phyloP scores from a whole-genome alignment of 208 protist species.

The Trichomonas gallinae region DNA sequence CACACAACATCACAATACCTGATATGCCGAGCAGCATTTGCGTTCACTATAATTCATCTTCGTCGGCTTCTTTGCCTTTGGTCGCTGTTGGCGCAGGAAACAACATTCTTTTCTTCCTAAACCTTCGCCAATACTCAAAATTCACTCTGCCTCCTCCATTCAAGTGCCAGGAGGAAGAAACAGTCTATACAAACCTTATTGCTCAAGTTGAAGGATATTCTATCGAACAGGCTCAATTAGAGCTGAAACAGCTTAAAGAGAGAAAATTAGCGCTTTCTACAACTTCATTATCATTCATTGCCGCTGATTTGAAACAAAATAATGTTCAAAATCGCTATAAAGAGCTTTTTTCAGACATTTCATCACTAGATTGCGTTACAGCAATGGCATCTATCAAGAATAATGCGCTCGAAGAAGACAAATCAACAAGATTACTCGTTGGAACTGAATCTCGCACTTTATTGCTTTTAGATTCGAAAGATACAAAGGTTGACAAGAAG shows the following conservation, averaged over 20 bases:
- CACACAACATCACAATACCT: neutral
- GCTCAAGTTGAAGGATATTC: neutral
- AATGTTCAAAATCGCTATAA: neutral
- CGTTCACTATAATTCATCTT: neutral
- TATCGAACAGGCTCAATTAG: neutral
- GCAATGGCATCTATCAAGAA: neutral
- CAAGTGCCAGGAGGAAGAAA: neutral
- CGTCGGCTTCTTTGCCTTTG: neutral
- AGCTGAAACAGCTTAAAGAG: neutral
- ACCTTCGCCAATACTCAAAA: neutral
- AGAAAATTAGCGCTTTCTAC: neutral
- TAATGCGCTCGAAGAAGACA: neutral
- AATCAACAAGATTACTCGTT: neutral
- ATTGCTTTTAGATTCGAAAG: neutral
- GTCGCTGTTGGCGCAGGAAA: neutral
- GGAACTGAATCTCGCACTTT: slow-evolving; percentile 5
- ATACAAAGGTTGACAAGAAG: neutral
- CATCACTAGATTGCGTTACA: neutral
- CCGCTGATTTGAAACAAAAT: neutral
- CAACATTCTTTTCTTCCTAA: slow-evolving; percentile 1
- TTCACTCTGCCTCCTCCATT: neutral
- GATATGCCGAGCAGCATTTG: slow-evolving; percentile 10
- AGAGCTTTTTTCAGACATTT: neutral
- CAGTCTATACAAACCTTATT: neutral
- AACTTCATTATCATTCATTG: neutral